A percentile compares a stretch with the other conserved stretches of the same genome.
Evolutionary conservation across 2,329 filamentous ascomycete species (phyloP).

Genomic region (Aureobasidium sp.): DNA sequence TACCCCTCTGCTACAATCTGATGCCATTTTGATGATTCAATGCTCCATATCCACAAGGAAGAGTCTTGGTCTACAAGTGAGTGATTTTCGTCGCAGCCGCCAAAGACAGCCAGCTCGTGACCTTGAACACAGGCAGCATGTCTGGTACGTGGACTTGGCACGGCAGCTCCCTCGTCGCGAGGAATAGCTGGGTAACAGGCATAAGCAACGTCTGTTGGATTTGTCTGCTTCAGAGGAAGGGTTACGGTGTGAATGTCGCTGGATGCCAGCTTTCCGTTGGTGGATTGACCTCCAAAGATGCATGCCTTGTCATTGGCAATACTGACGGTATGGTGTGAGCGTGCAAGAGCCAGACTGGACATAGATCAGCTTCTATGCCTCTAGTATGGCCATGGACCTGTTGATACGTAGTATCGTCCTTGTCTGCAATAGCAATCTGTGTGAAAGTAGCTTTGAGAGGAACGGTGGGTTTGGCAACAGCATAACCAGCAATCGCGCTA

Average conservation of each 20-base stretch:
- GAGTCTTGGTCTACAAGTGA: conserved; percentile 27
- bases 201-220: conserved; percentile 30
- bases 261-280: conserved; percentile 27
- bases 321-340: conserved; percentile 29
- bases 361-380: neutral
- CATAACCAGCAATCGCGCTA: conserved; percentile 31
- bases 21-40: conserved; percentile 13
- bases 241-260: conserved; percentile 36
- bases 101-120: conserved; percentile 31
- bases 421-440: conserved; percentile 30
- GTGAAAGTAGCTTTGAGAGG: conserved; percentile 34
- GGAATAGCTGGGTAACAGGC: conserved; percentile 33
- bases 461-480: conserved; percentile 33
- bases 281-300: conserved; percentile 35
- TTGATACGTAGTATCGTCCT: conserved; percentile 24
- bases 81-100: conserved; percentile 27
- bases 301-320: conserved; percentile 33
- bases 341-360: conserved; percentile 20
- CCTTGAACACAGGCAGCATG: conserved; percentile 34
- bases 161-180: conserved; percentile 21
- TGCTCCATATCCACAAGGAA: conserved; percentile 34
- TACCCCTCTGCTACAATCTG: neutral
- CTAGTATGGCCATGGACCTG: neutral
- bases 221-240: conserved; percentile 20
- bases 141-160: conserved; percentile 28